Base-by-base conservation (phyloP, 1,284 basidiomycete genomes). In the Apiotrichum sp. region DNA sequence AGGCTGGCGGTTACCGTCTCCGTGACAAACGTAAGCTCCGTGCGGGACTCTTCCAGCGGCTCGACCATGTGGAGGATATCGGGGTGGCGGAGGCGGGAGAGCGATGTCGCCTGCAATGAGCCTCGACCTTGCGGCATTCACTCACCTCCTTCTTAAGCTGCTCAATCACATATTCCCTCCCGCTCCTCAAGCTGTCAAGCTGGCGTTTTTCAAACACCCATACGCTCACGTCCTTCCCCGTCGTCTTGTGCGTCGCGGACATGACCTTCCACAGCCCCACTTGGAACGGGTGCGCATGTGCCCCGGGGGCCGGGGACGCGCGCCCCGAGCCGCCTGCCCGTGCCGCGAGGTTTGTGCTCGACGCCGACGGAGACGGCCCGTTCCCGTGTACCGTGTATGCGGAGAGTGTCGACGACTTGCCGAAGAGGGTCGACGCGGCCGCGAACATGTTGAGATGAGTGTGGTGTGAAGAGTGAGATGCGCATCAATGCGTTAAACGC, bases 21-120 rank as follows among this genome's bases (percentile, higher is more conserved):
- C 0, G 95, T 97, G 1, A 93, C 95, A 68, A 97, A 98, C 22
- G 87, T 85, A 47, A 98, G 79, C 65, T 93, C 89, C 47, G 80
- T 73, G 57, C 93, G 81, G 0, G 92, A 88, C 72, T 98, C 95
- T 75, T 98, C 93, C 45, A 97, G 78, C n/a, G 95, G 93, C 76
- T 99, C 95, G 31, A 96, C 93, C 83, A 98, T 91, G 77, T 98
- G 95, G 84, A 99, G 80, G 55, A 99, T 86, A 63, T 89, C 95
- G 2, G 95, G 95, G 77, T 98, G 96, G 31, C 95, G 82, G 46
- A 98, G 78, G 60, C 87, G 83, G 29, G 89, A 85, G 33, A 98
- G 78, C 1, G 91, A 86, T 50, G 88, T 85, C 4, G 89, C 91
- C 92, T 97, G 69, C 14, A 1, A 16, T 9, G 32, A 45, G 29